phyloP scores from a whole-genome alignment of 495 filamentous ascomycete genomes.

The Cercophora sp. region DNA sequence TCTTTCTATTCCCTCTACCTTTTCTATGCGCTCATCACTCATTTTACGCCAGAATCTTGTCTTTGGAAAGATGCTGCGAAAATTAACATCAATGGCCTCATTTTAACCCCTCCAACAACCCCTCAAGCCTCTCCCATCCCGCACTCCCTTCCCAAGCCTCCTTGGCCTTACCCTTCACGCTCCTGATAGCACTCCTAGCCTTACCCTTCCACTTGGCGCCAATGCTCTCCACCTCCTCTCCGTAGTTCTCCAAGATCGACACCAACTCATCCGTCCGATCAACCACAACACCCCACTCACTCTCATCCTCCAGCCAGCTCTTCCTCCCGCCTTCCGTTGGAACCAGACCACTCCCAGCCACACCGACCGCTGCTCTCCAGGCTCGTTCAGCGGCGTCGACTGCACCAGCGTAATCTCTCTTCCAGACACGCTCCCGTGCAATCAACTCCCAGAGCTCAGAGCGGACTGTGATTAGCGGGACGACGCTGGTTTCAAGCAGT shows the following conservation, averaged over 20 bases:
- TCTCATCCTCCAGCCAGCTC: conserved; percentile 43
- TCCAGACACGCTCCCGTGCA: conserved; percentile 66
- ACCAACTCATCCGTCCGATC: conserved; percentile 62
- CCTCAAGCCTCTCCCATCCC: conserved; percentile 63
- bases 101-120: conserved; percentile 58
- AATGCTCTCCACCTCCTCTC: conserved; percentile 46
- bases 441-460: conserved; percentile 71
- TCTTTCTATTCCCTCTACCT: too few species aligned
- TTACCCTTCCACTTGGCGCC: conserved; percentile 80
- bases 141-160: conserved; percentile 74
- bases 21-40: too few species aligned
- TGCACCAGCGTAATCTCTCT: conserved; percentile 60
- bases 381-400: conserved; percentile 83
- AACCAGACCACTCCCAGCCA: conserved; percentile 20
- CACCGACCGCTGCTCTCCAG: conserved; percentile 66
- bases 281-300: conserved; percentile 58
- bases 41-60: too few species aligned
- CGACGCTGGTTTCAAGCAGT: conserved; percentile 65
- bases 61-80: neutral
- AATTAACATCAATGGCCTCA: conserved; percentile 37
- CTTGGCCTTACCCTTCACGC: conserved; percentile 76
- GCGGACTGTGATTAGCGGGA: conserved; percentile 79
- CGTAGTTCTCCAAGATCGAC: conserved; percentile 63
- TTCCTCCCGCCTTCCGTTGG: conserved; percentile 19
- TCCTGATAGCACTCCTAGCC: conserved; percentile 74